phyloP scores from a whole-genome alignment of 2,329 filamentous ascomycete species.

The Colletotrichum magnum region DNA sequence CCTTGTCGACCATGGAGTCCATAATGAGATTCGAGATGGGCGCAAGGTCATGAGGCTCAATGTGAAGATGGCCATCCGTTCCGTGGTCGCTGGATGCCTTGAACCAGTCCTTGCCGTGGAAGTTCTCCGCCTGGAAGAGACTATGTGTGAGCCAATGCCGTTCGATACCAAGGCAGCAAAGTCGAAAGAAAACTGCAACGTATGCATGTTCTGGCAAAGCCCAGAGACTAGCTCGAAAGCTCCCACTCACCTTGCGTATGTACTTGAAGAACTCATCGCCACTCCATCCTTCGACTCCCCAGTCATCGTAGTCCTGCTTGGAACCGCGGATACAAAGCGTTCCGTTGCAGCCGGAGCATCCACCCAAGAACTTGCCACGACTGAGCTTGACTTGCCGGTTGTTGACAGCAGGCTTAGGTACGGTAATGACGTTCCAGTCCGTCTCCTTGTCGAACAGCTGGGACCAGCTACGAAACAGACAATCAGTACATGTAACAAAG shows the following conservation, averaged over 20 bases:
- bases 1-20: conserved; percentile 68
- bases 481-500: conserved; percentile 38
- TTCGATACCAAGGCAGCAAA: not conserved
- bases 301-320: conserved; percentile 67
- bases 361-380: conserved; percentile 64
- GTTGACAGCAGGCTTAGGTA: conserved; percentile 55
- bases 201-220: too few species aligned
- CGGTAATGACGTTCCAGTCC: conserved; percentile 65
- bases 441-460: conserved; percentile 56
- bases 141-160: not conserved
- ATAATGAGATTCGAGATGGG: conserved; percentile 70
- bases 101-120: conserved; percentile 71
- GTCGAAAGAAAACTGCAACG: too few species aligned
- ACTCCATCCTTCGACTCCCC: conserved; percentile 68
- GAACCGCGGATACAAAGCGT: conserved; percentile 64
- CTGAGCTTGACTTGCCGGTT: conserved; percentile 61
- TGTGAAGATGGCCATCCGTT: conserved; percentile 65
- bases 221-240: too few species aligned
- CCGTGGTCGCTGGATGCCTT: conserved; percentile 64
- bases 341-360: conserved; percentile 64
- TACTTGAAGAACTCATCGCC: conserved; percentile 70
- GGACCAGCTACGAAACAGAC: conserved; percentile 47
- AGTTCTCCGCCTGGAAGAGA: conserved; percentile 63
- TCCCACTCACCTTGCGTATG: conserved; percentile 64
- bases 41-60: conserved; percentile 70